A percentile compares a stretch with the other conserved stretches of the same genome.
Evolutionary conservation across 768 basidiomycete genomes (phyloP).

Genomic region (Crassisporium funariophilum): DNA sequence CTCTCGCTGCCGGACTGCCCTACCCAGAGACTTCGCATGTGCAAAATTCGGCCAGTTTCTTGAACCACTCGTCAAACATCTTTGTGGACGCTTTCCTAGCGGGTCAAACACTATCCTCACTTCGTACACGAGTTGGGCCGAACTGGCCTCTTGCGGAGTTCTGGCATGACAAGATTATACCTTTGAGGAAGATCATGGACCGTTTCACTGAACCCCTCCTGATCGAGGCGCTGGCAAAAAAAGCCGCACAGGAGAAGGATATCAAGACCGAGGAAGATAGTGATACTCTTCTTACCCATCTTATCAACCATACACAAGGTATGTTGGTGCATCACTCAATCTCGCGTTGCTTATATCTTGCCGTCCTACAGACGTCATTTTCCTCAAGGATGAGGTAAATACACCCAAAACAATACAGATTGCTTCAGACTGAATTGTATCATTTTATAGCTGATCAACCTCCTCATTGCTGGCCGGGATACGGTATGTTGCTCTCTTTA

Average conservation of each 20-base stretch:
- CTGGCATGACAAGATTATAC: conserved; percentile 41
- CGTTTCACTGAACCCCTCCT: too few relatives aligned
- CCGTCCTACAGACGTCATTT: conserved; percentile 19
- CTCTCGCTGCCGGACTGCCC: conserved; percentile 48
- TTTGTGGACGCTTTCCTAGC: conserved; percentile 53
- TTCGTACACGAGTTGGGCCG: conserved; percentile 38
- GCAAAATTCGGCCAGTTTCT: conserved; percentile 8
- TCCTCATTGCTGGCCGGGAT: conserved; percentile 52
- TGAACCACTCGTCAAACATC: conserved; percentile 25
- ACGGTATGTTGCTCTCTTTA: conserved; percentile 37
- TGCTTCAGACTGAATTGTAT: too few relatives aligned
- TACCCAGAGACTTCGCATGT: conserved; percentile 37
- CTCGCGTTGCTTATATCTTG: too few relatives aligned
- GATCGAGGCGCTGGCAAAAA: too few relatives aligned
- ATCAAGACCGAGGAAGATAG: conserved; percentile 31
- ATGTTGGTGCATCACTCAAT: too few relatives aligned
- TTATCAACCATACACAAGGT: conserved; percentile 50
- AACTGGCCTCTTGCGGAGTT: conserved; percentile 57
- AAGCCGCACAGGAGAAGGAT: too few relatives aligned
- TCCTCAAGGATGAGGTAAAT: conserved; percentile 39
- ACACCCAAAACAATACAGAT: not conserved
- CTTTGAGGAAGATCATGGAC: conserved; percentile 43
- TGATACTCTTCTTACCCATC: conserved; percentile 49
- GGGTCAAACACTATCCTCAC: conserved; percentile 41
- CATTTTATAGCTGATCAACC: conserved; percentile 13